Base-by-base conservation (phyloP, 2,329 filamentous ascomycete species). In the Pestalotiopsis sp. region DNA sequence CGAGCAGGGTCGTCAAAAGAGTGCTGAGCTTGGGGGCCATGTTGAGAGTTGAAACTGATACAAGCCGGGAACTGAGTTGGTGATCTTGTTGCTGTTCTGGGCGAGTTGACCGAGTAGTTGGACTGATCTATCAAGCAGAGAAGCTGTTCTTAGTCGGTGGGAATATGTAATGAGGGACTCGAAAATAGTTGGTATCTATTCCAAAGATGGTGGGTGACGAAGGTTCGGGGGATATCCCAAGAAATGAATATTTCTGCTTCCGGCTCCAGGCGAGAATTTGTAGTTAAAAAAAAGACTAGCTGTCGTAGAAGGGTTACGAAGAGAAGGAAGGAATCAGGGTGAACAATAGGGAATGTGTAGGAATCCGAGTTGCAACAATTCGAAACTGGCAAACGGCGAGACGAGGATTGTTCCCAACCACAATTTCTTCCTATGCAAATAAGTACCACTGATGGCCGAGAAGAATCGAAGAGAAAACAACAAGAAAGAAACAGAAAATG, bases 11-110 rank as follows among this genome's bases (percentile, higher is more conserved):
- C 41, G 77, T 71, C 52, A 78, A 71, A 68, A 78, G 71, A 52
- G 71, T 70, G 63, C 71, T 66, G 57, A 79, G 71, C 68, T 67
- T 75, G 60, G 76, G 75, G 45, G 75, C 74, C 77, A 78, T 79
- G 9, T 69, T 75, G 73, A 69, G 31, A 36, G 31, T 36, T 36
- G 31, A 36, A 36, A 52, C 41, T 13, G 41, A 39, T 39, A 68
- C 23, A 62, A 27, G 45, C 38, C 56, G 9, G 52, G n/a, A 7
- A 38, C 20, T 20, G 12, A 57, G 61, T 36, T 52, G 39, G 6
- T 63, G 64, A 63, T 73, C 67, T 60, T 68, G n/a, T 59, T 64
- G 68, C 71, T 75, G 73, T 76, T 68, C 72, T 73, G 71, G 73
- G 75, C 74, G 73, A 75, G 69, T 66, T 61, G 68, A 71, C 14